A percentile compares a stretch with the other conserved stretches of the same genome.
Conservation (phyloP, 305 asterid species). For the Plantago lanceolata region DNA sequence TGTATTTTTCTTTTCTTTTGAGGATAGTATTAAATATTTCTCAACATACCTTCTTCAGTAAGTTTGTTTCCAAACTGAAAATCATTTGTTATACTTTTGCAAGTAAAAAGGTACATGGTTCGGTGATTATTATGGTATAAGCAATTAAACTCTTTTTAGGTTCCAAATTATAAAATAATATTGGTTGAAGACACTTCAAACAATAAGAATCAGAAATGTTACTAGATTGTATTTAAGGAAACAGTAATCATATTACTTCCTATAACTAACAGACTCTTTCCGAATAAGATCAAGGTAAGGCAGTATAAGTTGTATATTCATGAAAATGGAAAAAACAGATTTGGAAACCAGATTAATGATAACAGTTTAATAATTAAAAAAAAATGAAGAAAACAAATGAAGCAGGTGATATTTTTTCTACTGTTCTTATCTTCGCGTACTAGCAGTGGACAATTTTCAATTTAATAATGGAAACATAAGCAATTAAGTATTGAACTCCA, state of each 20-base stretch:
- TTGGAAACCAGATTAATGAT: neutral
- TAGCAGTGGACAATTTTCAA: neutral
- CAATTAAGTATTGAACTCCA: conserved; percentile 4
- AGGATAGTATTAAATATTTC: conserved; percentile 10
- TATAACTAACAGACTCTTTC: neutral
- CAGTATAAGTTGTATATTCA: neutral
- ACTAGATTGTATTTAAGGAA: conserved; percentile 3
- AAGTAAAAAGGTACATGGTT: neutral
- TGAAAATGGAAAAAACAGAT: neutral
- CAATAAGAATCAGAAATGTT: conserved; percentile 10
- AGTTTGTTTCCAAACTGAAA: conserved; percentile 4
- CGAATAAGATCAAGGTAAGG: neutral
- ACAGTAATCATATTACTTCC: neutral
- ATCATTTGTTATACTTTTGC: neutral
- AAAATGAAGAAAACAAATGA: neutral
- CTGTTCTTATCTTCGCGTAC: conserved; percentile 12
- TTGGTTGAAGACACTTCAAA: neutral
- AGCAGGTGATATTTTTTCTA: neutral
- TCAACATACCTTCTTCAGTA: conserved; percentile 12
- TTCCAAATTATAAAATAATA: neutral
- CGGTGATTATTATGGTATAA: neutral
- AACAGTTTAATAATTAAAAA: too few species aligned
- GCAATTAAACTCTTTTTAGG: conserved; percentile 5
- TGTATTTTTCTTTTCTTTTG: conserved; percentile 4
- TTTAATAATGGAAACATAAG: conserved; percentile 3